Evolutionary conservation across 2,329 filamentous ascomycete species (phyloP).

Genomic region (Fusarium continuum): DNA sequence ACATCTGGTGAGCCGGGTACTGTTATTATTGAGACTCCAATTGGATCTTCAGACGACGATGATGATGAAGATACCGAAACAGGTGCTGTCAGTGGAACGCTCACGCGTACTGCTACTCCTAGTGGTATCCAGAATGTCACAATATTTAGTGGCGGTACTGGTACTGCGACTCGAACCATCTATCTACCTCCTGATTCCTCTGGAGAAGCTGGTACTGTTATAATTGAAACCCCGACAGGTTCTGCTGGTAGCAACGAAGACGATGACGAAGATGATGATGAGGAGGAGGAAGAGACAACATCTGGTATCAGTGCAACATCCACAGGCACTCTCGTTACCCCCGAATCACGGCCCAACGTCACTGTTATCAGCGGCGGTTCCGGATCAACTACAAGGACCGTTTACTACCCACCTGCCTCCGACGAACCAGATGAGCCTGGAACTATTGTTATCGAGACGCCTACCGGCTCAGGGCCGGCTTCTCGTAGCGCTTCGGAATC

Average conservation of each 20-base stretch:
- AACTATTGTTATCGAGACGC: conserved; percentile 7
- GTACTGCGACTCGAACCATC: not conserved
- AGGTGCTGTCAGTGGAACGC: too few species aligned
- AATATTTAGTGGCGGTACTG: not conserved
- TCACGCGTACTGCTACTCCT: not conserved
- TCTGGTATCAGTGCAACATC: not conserved
- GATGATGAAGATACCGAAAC: not conserved
- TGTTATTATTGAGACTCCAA: not conserved
- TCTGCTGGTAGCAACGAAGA: not conserved
- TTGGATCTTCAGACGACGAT: not conserved
- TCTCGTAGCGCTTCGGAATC: not conserved
- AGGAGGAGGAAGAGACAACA: not conserved
- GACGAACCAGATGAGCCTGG: not conserved
- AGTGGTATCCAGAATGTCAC: not conserved
- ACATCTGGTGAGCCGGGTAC: not conserved
- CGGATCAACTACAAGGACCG: not conserved
- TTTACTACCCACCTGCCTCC: not conserved
- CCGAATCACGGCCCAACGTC: not conserved
- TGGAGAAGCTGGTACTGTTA: not conserved
- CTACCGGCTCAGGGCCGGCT: not conserved
- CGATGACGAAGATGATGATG: not conserved
- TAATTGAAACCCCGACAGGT: not conserved
- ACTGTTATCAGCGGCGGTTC: not conserved
- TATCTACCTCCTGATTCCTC: not conserved
- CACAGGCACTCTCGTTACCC: not conserved